phyloP scores from a whole-genome alignment of 495 filamentous ascomycete genomes.

The Sphaerosporella brunnea region DNA sequence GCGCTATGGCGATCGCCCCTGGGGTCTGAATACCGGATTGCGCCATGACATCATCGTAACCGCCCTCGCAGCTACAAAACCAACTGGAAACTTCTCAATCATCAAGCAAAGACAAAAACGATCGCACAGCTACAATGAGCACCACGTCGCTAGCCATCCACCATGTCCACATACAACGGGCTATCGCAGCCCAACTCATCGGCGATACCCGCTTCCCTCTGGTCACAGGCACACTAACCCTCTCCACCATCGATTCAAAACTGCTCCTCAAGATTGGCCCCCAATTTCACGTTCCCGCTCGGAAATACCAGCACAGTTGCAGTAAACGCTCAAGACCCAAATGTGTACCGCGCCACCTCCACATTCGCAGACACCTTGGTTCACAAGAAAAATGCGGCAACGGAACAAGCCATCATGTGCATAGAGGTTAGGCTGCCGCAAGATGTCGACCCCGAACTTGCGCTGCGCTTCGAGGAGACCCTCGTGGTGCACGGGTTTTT shows the following conservation, averaged over 20 bases:
- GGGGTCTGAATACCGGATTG: too few relatives aligned
- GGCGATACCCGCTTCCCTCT: not conserved
- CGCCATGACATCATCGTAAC: too few relatives aligned
- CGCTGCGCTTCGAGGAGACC: slow-evolving; percentile 9
- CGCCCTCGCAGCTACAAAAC: too few relatives aligned
- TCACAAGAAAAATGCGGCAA: not conserved
- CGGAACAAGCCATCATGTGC: not conserved
- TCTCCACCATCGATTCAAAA: not conserved
- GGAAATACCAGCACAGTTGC: not conserved
- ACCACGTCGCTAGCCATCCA: too few relatives aligned
- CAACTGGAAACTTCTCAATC: too few relatives aligned
- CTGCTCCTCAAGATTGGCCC: not conserved
- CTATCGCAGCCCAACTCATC: too few relatives aligned
- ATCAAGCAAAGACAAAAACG: too few relatives aligned
- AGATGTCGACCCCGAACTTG: not conserved
- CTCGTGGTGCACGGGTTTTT: slow-evolving; percentile 13
- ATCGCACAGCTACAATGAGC: too few relatives aligned
- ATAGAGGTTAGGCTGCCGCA: not conserved
- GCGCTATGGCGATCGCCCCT: too few relatives aligned
- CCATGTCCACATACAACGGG: too few relatives aligned
- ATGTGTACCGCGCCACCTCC: not conserved
- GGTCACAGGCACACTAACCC: not conserved
- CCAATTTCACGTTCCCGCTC: not conserved
- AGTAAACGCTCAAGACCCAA: not conserved
- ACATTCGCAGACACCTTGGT: not conserved